Evolutionary conservation across 1,139 yeast species (phyloP).

Genomic region (Nadsonia commutata): DNA sequence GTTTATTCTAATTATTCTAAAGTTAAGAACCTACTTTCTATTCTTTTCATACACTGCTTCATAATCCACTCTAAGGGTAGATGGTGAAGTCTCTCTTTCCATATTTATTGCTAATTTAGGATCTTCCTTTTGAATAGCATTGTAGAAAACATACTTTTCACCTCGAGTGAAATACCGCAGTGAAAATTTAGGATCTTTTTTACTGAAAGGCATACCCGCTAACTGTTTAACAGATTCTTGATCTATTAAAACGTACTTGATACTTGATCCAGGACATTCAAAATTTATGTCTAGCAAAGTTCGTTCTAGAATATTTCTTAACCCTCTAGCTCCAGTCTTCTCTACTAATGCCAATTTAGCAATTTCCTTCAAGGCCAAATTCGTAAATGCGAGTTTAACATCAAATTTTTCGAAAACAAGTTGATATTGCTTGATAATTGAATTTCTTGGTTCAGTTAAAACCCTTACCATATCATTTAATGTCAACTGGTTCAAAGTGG

Average conservation of each 20-base stretch:
- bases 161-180: slow-evolving; percentile 9
- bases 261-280: slow-evolving; percentile 39
- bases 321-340: slow-evolving; percentile 43
- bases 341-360: slow-evolving; percentile 32
- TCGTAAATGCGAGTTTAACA: slow-evolving; percentile 31
- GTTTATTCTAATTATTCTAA: background rate
- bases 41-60: background rate
- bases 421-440: slow-evolving; percentile 34
- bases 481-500: slow-evolving; percentile 31
- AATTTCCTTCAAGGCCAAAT: slow-evolving; percentile 29
- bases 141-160: slow-evolving; percentile 12
- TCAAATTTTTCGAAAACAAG: slow-evolving; percentile 36
- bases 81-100: slow-evolving; percentile 16
- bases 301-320: slow-evolving; percentile 36
- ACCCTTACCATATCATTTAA: slow-evolving; percentile 31
- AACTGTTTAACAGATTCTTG: slow-evolving; percentile 8
- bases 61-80: slow-evolving; percentile 6
- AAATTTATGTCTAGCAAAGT: slow-evolving; percentile 35
- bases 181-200: background rate
- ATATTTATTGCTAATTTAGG: slow-evolving; percentile 17
- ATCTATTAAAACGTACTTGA: slow-evolving; percentile 28
- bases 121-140: slow-evolving; percentile 28
- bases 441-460: slow-evolving; percentile 36
- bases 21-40: background rate
- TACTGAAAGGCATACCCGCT: background rate